Percentiles rank a stretch among this genome's conserved stretches.
These are phyloP conservation scores for Plasmodium knowlesi DNA, from an alignment of 169 alveolate genomes.

Conservation along the genomic window DNA sequence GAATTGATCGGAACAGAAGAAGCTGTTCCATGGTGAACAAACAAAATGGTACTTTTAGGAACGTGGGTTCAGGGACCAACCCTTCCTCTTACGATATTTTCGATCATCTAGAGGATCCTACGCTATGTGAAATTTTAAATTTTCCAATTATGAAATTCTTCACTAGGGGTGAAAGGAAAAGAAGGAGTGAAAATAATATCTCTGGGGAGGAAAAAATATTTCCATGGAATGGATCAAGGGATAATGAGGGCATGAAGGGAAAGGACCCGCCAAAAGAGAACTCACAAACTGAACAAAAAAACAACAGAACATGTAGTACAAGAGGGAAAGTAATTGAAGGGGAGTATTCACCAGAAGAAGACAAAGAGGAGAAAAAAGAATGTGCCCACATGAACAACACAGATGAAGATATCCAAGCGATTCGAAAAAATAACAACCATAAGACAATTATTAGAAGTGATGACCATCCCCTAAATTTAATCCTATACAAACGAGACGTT, in stretches of 20 bases:
- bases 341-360: neutral
- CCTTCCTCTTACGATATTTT: neutral
- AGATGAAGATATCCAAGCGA: neutral
- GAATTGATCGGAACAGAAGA: neutral
- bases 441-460: neutral
- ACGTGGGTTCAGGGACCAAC: neutral
- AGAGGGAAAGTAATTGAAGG: neutral
- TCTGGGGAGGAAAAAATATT: neutral
- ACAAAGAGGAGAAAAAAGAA: neutral
- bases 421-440: neutral
- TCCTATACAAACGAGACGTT: neutral
- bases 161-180: neutral
- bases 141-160: neutral
- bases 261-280: neutral
- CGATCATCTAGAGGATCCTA: slow-evolving; percentile 10
- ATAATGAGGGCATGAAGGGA: neutral
- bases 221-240: neutral
- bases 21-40: neutral
- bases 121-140: neutral
- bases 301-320: neutral
- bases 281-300: neutral
- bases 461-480: neutral
- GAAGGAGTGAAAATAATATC: neutral
- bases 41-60: neutral
- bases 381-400: neutral